These are phyloP conservation scores for Clonostachys rosea DNA, from an alignment of 2,329 filamentous ascomycete species.

Conservation along the genomic window DNA sequence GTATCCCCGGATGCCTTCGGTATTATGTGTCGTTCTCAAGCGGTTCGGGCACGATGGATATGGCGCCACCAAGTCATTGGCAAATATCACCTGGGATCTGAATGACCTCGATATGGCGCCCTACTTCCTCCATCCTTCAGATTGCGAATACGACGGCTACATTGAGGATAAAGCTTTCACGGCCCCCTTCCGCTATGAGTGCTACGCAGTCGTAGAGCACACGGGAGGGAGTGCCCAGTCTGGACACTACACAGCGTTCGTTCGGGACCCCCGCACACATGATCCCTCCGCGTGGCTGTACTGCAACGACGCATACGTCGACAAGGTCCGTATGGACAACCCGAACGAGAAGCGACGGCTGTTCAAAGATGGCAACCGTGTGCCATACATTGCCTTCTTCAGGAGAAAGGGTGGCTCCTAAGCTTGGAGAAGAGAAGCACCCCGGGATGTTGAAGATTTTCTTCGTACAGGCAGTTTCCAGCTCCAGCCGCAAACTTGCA, in stretches of 20 bases:
- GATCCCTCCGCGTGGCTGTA: slow-evolving; percentile 40
- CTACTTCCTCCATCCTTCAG: slow-evolving; percentile 31
- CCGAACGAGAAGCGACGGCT: slow-evolving; percentile 28
- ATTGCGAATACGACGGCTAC: slow-evolving; percentile 10
- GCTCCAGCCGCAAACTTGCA: no score
- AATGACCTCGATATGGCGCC: slow-evolving; percentile 55
- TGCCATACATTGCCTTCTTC: slow-evolving; percentile 44
- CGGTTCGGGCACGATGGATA: slow-evolving; percentile 33
- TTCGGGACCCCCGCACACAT: slow-evolving; percentile 48
- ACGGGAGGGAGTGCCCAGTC: slow-evolving; percentile 60
- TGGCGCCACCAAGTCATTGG: slow-evolving; percentile 58
- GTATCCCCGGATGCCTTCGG: slow-evolving; percentile 73
- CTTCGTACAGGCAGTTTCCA: no score
- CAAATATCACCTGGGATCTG: slow-evolving; percentile 72
- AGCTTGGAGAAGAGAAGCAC: background rate
- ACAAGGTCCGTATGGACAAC: slow-evolving; percentile 31
- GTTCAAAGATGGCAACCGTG: slow-evolving; percentile 29
- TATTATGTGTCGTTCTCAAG: slow-evolving; percentile 75
- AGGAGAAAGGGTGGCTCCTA: slow-evolving; percentile 22
- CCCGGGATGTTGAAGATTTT: no score
- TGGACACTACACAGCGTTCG: slow-evolving; percentile 77
- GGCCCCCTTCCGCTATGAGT: slow-evolving; percentile 70
- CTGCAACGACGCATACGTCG: slow-evolving; percentile 41
- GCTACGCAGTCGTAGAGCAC: slow-evolving; percentile 82
- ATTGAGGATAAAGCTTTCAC: slow-evolving; percentile 31